Evolutionary conservation across 2,329 filamentous ascomycete species (phyloP), one percentile per base, ranked within the genome.

Genomic region (Penicillium sp.): DNA sequence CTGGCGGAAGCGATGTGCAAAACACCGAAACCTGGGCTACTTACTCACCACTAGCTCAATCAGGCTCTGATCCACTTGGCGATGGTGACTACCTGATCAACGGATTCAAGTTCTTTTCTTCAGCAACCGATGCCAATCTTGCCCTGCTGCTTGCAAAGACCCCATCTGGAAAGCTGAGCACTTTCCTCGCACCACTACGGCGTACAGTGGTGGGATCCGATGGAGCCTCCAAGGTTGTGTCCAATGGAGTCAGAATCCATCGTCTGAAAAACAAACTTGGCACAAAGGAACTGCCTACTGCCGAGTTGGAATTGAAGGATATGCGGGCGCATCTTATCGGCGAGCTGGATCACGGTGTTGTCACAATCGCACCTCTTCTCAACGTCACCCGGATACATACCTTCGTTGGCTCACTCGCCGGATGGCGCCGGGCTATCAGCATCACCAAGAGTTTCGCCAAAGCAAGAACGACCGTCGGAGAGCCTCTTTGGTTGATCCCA

Each of bases 51-150:
- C 22, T 60, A 3, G 13, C 48, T 10, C 58, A 24, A 2, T 31
- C 53, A 7, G 47, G 53, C 1, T n/a, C 14, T 0, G 58, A 57
- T 18, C 36, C 58, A 7, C 41, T 64, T 0, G 68, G 58, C 10
- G 62, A 65, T 10, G 71, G 72, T 5, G 68, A 67, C 31, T 75
- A 72, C 47, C 49, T 69, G 5, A 79, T 90, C 55, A 79, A 77
- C 32, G 88, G 88, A 0, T 89, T 89, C 77, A 89, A 90, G 64
- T 90, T 86, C 81, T 88, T 89, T 72, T 86, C 82, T 38, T 84
- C 80, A 3, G 86, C 86, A 0, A 88, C 85, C 0, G 86, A 88
- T 66, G 81, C 82, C 0, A 77, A 85, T 45, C 84, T 88, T 79
- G 77, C 34, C 13, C 34, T 90, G 4, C 71, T 89, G 1, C 81